phyloP scores from a whole-genome alignment of 805 yeast genomes.

The Komagataella kurtzmanii region DNA sequence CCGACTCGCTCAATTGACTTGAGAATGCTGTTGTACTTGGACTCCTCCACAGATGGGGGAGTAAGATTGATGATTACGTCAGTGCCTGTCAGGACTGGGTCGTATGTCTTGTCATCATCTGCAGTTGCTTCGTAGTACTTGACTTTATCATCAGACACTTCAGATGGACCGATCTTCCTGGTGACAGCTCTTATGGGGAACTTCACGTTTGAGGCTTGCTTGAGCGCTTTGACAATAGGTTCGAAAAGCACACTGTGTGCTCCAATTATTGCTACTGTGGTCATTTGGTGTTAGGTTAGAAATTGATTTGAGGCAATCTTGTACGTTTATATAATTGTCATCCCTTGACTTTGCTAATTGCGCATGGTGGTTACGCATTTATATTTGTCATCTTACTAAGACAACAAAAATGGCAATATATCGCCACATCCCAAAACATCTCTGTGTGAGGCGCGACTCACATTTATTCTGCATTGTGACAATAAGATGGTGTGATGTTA shows the following conservation, averaged over 20 bases:
- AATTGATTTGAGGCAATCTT: background rate
- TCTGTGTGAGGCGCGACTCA: background rate
- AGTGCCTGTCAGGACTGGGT: slow-evolving; percentile 26
- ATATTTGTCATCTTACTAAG: background rate
- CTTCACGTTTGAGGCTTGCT: slow-evolving; percentile 9
- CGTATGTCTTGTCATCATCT: slow-evolving; percentile 14
- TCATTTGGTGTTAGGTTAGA: background rate
- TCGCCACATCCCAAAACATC: background rate
- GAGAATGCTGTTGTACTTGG: slow-evolving; percentile 9
- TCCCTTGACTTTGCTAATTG: background rate
- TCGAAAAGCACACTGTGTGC: slow-evolving; percentile 36
- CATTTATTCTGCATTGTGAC: background rate
- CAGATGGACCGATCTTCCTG: slow-evolving; percentile 21
- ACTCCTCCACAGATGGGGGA: slow-evolving; percentile 15
- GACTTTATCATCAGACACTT: slow-evolving; percentile 10
- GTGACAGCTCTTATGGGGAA: slow-evolving; percentile 40
- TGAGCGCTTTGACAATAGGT: slow-evolving; percentile 32
- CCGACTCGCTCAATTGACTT: slow-evolving; percentile 25
- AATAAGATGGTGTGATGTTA: too few species aligned
- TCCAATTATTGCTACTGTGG: slow-evolving; percentile 35
- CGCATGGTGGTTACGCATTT: background rate
- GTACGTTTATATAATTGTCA: background rate
- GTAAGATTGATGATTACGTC: slow-evolving; percentile 38
- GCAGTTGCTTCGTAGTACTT: slow-evolving; percentile 24
- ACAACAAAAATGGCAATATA: background rate